Evolutionary conservation across 768 basidiomycete species (phyloP), one percentile per base, ranked within the genome.

Genomic region (Russula abietina): DNA sequence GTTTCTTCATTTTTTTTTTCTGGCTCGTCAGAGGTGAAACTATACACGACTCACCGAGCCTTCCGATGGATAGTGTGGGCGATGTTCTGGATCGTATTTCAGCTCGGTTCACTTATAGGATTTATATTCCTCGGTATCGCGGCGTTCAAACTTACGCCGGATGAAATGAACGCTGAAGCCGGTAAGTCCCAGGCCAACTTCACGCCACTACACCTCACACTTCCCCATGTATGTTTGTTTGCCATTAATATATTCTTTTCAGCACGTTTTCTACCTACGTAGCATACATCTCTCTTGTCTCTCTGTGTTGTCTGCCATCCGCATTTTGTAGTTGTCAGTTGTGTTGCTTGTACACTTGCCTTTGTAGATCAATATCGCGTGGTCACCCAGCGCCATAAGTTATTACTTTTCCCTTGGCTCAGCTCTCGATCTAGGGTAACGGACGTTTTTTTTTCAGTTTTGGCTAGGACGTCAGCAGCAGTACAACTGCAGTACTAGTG

Each of bases 41-140:
- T 3, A 19, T 59, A 57, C 4, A 57, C 52, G 39, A 41, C 51
- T 39, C 53, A 41, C 30, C n/a, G 19, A 2, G 11, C 7, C 36
- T 39, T 30, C 43, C 50, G 19, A 60, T 38, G 39, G 38, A 26
- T 69, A 92, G 91, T 87, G 50, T 96, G 93, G 93, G 92, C 90
- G 7, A 76, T 84, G 9, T 75, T 91, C 54, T 96, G 93, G 93
- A 84, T 94, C 57, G 59, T 88, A 5, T 94, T 93, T 73, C 85
- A 91, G 69, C 68, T 89, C 32, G 83, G 80, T 1, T 84, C 86
- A 11, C 80, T 95, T 52, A 84, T 85, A 54, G 87, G 85, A 12
- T 94, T 94, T 70, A 78, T 88, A 4, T 79, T 96, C 59, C 75
- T 93, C 10, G 94, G 94, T 17, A 85, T 96, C 43, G 82, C 78